Percentiles rank a stretch among this genome's conserved stretches.
Conservation (phyloP, 2,329 filamentous ascomycete species). For the Fusarium sp. region DNA sequence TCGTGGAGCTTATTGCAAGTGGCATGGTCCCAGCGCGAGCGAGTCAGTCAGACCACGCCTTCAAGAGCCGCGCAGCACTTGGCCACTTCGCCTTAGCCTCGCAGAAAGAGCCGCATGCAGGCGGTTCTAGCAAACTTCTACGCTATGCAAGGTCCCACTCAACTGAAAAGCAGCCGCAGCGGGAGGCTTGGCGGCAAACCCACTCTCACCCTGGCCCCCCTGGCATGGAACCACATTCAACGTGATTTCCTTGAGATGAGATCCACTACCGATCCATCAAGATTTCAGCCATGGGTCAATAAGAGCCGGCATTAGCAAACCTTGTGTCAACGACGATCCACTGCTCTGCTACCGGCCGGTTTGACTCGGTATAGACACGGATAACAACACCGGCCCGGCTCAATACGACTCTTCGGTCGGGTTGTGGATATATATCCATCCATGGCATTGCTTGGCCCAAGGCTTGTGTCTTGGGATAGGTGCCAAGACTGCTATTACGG, state of each 20-base stretch:
- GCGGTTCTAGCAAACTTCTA: slow-evolving; percentile 42
- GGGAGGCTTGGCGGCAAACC: slow-evolving; percentile 40
- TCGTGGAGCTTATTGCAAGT: slow-evolving; percentile 34
- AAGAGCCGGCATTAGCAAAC: slow-evolving; percentile 49
- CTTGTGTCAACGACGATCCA: slow-evolving; percentile 52
- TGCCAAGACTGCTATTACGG: slow-evolving; percentile 41
- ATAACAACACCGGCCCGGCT: slow-evolving; percentile 21
- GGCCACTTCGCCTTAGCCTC: slow-evolving; percentile 20
- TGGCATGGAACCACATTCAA: slow-evolving; percentile 37
- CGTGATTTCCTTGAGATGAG: slow-evolving; percentile 45
- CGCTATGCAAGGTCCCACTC: slow-evolving; percentile 32
- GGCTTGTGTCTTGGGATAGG: slow-evolving; percentile 29
- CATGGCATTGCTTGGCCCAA: slow-evolving; percentile 3
- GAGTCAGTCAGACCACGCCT: slow-evolving; percentile 29
- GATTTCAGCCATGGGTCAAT: slow-evolving; percentile 35
- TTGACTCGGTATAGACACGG: slow-evolving; percentile 30
- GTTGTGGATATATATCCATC: slow-evolving; percentile 38
- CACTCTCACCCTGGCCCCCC: slow-evolving; percentile 4
- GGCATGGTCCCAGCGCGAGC: slow-evolving; percentile 26
- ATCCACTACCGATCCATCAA: slow-evolving; percentile 47
- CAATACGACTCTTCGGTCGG: slow-evolving; percentile 20
- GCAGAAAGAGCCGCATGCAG: slow-evolving; percentile 41
- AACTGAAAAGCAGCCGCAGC: slow-evolving; percentile 24
- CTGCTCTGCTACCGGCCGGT: slow-evolving; percentile 42
- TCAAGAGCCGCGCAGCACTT: not conserved